These are phyloP conservation scores for Fusarium devonianum DNA, from an alignment of 2,329 filamentous ascomycete species.

Conservation along the genomic window DNA sequence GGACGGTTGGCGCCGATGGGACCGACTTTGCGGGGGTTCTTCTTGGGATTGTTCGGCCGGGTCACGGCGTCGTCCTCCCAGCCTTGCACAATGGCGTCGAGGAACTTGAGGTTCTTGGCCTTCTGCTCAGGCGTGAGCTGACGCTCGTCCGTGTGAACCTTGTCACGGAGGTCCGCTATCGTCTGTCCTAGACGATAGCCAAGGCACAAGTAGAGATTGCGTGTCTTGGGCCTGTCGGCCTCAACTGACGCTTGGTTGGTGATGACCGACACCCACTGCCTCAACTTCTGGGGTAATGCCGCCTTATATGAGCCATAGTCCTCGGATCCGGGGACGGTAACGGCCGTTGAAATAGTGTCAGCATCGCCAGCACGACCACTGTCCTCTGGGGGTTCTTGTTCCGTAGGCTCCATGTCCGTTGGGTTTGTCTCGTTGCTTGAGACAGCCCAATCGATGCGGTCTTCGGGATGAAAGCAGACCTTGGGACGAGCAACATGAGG, in stretches of 20 bases:
- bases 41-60: slow-evolving; percentile 25
- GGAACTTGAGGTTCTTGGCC: slow-evolving; percentile 17
- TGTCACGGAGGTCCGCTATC: slow-evolving; percentile 23
- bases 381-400: not conserved
- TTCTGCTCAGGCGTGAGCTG: slow-evolving; percentile 18
- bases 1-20: slow-evolving; percentile 4
- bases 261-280: slow-evolving; percentile 7
- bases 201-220: slow-evolving; percentile 39
- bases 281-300: slow-evolving; percentile 25
- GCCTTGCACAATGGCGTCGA: slow-evolving; percentile 13
- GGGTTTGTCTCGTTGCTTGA: slow-evolving; percentile 4
- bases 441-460: slow-evolving; percentile 29
- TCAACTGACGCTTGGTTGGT: not conserved
- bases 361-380: slow-evolving; percentile 1
- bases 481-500: slow-evolving; percentile 2
- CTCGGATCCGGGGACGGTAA: slow-evolving; percentile 14
- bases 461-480: slow-evolving; percentile 31
- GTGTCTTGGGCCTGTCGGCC: slow-evolving; percentile 11
- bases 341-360: slow-evolving; percentile 23
- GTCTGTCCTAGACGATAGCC: slow-evolving; percentile 52
- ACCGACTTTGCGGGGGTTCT: slow-evolving; percentile 12
- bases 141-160: slow-evolving; percentile 2
- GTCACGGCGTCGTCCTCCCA: slow-evolving; percentile 28
- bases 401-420: not conserved
- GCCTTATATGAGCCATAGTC: slow-evolving; percentile 19